Evolutionary conservation across 192 early-diverging fungal genomes (phyloP), one percentile per base, ranked within the genome.

Genomic region (Coemansia sp.): DNA sequence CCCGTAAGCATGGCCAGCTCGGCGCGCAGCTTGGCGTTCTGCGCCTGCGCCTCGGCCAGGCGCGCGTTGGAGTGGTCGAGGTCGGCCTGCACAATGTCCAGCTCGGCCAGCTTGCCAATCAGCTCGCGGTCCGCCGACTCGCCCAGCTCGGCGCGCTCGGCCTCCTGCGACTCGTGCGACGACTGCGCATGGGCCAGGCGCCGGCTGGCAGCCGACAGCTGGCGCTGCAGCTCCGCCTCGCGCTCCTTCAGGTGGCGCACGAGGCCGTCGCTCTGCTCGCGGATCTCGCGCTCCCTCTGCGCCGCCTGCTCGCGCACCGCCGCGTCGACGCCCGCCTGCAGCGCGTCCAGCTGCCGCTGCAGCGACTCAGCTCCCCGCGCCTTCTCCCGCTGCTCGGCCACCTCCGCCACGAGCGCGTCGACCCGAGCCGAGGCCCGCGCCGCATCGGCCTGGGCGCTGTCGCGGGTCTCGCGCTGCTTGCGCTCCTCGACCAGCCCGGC

Each of bases 61-160:
- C 86, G 90, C 36, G 82, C 82, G 48, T 91, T 91, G 16, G 91
- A 88, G 23, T 89, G 87, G 58, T 97, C 94, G 39, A 95, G 77
- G 62, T 97, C 95, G 47, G 88, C 81, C 42, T 89, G 84, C 6
- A 94, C 75, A 50, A 97, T 94, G 66, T 97, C 94, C n/a, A 94
- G 75, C 63, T 95, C 95, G 6, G 91, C 93, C 26, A 94, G 78
- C 63, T 91, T 90, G 10, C 79, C 87, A 3, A 90, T 88, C 8
- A 52, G 87, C 57, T 92, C 88, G 56, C 94, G 88, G 66, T 95
- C 93, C 34, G 88, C 86, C 9, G 39, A 39, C 52, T 86, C 85
- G 39, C 73, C 75, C 42, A 87, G 84, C 18, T 85, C 84, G 10
- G 89, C 87, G 56, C 25, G 52, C 26, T 55, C 52, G 52, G 52